Base-by-base conservation (phyloP, 768 basidiomycete genomes). In the Amanita subjunquillea region DNA sequence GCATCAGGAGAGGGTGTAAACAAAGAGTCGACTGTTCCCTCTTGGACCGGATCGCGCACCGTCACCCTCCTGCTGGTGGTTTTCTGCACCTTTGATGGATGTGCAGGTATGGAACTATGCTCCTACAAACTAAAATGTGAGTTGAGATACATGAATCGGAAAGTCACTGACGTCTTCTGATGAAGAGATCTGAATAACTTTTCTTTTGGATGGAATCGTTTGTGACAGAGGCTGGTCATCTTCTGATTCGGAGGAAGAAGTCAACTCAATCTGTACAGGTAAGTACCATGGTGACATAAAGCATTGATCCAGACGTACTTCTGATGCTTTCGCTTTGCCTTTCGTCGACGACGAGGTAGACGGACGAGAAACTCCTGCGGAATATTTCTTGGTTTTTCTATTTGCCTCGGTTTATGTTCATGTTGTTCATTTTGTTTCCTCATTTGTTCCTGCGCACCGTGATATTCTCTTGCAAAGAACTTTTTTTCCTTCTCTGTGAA, bases 401-500 rank as follows among this genome's bases (percentile, higher is more conserved):
- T 10, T 17, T 46, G 44, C 44, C 17, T 30, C 29, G 29, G 4
- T 6, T 10, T 32, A 10, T 29, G 27, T 30, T 46, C 44, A 29
- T 29, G 44, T 15, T 27, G 40, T 10, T 42, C 41, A 8, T 32
- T 39, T 39, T 50, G 37, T 40, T 29, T 50, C 27, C 25, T 55
- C 55, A 48, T 32, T 44, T 56, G 51, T 53, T 62, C 58, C 54
- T 60, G 53, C 13, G 53, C 59, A 22, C 61, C 54, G 30, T 53
- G 56, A 39, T 59, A 68, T 54, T 71, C 69, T 48, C 56, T 59
- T 17, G 61, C 62, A 56, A 73, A 74, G 25, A 57, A 66, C 12
- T 60, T 60, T 55, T 66, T 74, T 61, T 75, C 72, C 55, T 63
- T 66, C 50, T 66, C 73, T 70, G 51, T 53, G 48, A 36, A 27